These are phyloP conservation scores for Aspergillus sp. DNA, from an alignment of 2,329 filamentous ascomycete species.

Conservation along the genomic window DNA sequence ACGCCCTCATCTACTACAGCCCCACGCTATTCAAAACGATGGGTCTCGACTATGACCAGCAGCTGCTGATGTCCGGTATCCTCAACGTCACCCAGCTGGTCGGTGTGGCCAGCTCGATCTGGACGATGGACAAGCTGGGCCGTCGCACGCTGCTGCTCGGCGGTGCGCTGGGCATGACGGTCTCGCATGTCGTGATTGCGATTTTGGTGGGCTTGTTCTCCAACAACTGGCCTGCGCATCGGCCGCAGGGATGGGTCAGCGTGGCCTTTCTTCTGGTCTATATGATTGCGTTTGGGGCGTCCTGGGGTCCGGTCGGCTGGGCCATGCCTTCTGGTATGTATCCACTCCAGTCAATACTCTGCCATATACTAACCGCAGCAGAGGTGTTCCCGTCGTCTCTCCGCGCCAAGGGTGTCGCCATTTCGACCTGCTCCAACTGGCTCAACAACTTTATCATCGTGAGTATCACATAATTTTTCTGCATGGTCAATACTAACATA, in stretches of 20 bases:
- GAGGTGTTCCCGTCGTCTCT: constrained; percentile 64
- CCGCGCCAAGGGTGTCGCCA: constrained; percentile 64
- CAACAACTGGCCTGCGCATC: constrained; percentile 50
- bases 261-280: constrained; percentile 62
- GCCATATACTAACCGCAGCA: constrained; percentile 27
- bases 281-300: constrained; percentile 60
- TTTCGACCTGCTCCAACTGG: constrained; percentile 64
- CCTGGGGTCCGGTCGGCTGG: constrained; percentile 54
- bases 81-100: constrained; percentile 51
- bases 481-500: background rate
- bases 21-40: constrained; percentile 57
- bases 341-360: background rate
- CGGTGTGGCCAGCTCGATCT: constrained; percentile 47
- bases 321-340: constrained; percentile 37
- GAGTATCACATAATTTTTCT: constrained; percentile 21
- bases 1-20: constrained; percentile 59
- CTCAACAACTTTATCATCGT: constrained; percentile 62
- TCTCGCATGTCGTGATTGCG: constrained; percentile 52
- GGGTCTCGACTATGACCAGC: constrained; percentile 44
- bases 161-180: constrained; percentile 46
- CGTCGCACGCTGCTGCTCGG: constrained; percentile 46
- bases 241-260: constrained; percentile 53
- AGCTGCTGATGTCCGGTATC: constrained; percentile 53
- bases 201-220: constrained; percentile 54
- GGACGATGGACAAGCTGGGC: constrained; percentile 49